phyloP scores from a whole-genome alignment of 2,329 filamentous ascomycete genomes.

The Fusarium cyanostomum region DNA sequence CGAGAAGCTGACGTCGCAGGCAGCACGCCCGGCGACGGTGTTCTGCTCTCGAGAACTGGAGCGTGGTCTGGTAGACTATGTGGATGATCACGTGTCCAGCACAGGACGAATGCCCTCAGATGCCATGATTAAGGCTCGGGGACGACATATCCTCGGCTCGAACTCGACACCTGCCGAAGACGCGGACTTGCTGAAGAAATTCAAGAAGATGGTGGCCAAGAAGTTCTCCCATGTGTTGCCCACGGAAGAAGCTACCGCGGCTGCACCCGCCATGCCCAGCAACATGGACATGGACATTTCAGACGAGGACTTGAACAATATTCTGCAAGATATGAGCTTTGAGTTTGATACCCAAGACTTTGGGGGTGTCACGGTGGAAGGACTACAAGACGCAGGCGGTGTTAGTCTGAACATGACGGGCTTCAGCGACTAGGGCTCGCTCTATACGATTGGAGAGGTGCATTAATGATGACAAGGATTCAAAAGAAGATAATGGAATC shows the following conservation, averaged over 20 bases:
- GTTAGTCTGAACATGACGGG: slow-evolving; percentile 40
- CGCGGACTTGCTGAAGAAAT: slow-evolving; percentile 60
- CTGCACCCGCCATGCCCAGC: slow-evolving; percentile 34
- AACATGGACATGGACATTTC: slow-evolving; percentile 51
- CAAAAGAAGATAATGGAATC: too few relatives aligned
- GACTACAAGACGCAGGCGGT: slow-evolving; percentile 44
- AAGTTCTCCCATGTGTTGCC: slow-evolving; percentile 38
- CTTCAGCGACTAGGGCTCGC: slow-evolving; percentile 38
- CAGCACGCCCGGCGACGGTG: slow-evolving; percentile 58
- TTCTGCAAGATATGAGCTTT: slow-evolving; percentile 57
- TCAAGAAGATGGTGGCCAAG: slow-evolving; percentile 57
- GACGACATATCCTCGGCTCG: slow-evolving; percentile 58
- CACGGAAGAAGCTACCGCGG: slow-evolving; percentile 3
- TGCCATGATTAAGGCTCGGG: slow-evolving; percentile 56
- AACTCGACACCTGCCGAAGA: slow-evolving; percentile 65
- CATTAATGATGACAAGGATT: slow-evolving; percentile 10
- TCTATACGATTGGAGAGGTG: slow-evolving; percentile 37
- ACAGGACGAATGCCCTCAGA: slow-evolving; percentile 59
- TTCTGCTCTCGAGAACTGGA: slow-evolving; percentile 70
- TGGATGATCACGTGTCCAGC: slow-evolving; percentile 51
- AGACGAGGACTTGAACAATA: slow-evolving; percentile 51
- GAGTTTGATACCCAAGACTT: slow-evolving; percentile 49
- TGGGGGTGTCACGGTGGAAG: slow-evolving; percentile 39
- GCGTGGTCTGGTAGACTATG: slow-evolving; percentile 60
- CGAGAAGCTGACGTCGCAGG: slow-evolving; percentile 54